Evolutionary conservation across 768 basidiomycete genomes (phyloP), one percentile per base, ranked within the genome.

Genomic region (Cystoderma amianthinum): DNA sequence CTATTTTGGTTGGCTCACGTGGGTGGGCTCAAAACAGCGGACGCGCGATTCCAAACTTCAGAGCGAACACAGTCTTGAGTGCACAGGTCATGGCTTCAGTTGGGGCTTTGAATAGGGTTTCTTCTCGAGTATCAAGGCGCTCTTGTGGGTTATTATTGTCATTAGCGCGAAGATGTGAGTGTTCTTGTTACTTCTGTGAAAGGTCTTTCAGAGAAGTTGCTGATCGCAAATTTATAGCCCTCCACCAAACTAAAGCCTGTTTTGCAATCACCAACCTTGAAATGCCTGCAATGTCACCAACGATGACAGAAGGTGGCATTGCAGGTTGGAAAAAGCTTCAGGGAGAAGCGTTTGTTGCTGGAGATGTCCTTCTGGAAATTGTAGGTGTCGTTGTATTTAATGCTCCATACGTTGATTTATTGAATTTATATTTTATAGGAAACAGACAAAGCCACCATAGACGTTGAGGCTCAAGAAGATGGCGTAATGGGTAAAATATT

Each of bases 221-320:
- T 28, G 7, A 28, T 28, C 25, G 7, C 7, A 28, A 28, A 7
- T 28, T 28, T 28, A 5, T 44, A 54, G 52, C 33, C 28, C 23
- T 54, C 17, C 52, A 54, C 39, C 42, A 42, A n/a, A 45, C 50
- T 30, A 25, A 28, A 18, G 33, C 38, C 17, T 45, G 53, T 33
- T 61, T 61, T 48, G 89, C 83, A 22, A 71, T 89, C 38, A 81
- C 86, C 36, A 74, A 80, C 47, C 76, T 95, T 44, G 67, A 77
- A 51, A 95, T 97, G 91, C 94, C 94, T 3, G 94, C 94, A 44
- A 95, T 97, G 92, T 93, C 87, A 2, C 93, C 92, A 11, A 95
- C 91, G 10, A 93, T 97, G 87, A 92, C 88, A 0, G 93, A 96
- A 62, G 93, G 94, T 33, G 91, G 85, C 2, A 88, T 98, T 48